Base-by-base conservation (phyloP, 2,329 filamentous ascomycete species). In the Pestalotiopsis sp. region DNA sequence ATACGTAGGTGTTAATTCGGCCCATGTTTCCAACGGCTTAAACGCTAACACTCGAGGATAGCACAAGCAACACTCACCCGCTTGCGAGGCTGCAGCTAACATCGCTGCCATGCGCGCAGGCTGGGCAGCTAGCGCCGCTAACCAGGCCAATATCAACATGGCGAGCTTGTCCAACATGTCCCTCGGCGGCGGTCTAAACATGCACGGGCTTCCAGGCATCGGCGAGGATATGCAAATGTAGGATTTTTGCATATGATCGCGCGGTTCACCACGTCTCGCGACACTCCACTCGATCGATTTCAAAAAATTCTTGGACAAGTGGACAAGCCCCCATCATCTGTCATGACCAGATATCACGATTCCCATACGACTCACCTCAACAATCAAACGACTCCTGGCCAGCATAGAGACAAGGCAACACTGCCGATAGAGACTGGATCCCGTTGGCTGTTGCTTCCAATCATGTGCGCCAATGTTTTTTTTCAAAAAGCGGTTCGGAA, bases 41-140 rank as follows among this genome's bases (percentile, higher is more conserved):
- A 20, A 14, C 23, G 2, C 41, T 69, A 41, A 17, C 59, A 11
- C 20, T 36, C 27, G 31, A 7, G 39, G 71, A 73, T 70, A 91
- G 89, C 89, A 91, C 83, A 94, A 93, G 81, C 89, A 91, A 71
- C 92, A 98, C 80, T 96, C 94, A 13, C 92, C 94, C 27, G 92
- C 92, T 66, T 98, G 95, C 84, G 97, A 97, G 77, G 94, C 94
- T 0, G 94, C 97, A 71, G 89, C 89, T 68, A 84, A 88, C 72
- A 82, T 84, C 41, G 84, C 84, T 9, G 84, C 83, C 20, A 78
- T 86, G 69, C 69, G 76, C 67, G 76, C 76, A 25, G 76, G 77
- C 38, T 76, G 73, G 67, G 69, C 66, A 25, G 63, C 31, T 20
- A 61, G 39, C 13, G 64, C 69, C 31, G 59, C 58, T 63, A 74